Percentiles rank a stretch among this genome's conserved stretches.
phyloP scores from a whole-genome alignment of 169 alveolate genomes.

The Babesia bigemina region DNA sequence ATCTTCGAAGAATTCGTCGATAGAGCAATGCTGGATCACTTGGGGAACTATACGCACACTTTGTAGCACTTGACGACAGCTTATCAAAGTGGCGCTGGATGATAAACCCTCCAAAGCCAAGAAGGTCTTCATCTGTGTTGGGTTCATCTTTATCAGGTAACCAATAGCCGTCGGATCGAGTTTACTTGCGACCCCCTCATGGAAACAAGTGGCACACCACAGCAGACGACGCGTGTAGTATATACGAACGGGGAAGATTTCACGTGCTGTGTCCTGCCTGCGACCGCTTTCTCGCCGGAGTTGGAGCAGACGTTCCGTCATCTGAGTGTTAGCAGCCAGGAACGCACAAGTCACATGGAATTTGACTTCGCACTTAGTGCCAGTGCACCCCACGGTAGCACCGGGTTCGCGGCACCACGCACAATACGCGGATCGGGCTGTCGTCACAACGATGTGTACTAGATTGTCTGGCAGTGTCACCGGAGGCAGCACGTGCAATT shows the following conservation, averaged over 20 bases:
- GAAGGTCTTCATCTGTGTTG: slow-evolving; percentile 20
- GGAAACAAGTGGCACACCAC: slow-evolving; percentile 75
- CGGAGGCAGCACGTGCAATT: slow-evolving; percentile 61
- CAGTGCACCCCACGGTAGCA: slow-evolving; percentile 72
- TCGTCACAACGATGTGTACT: slow-evolving; percentile 59
- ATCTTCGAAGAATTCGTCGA: slow-evolving; percentile 12
- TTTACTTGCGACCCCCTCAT: slow-evolving; percentile 16
- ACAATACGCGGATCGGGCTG: slow-evolving; percentile 52
- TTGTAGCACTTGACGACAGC: slow-evolving; percentile 31
- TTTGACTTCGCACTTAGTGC: slow-evolving; percentile 61
- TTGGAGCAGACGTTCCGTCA: background rate
- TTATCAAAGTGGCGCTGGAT: slow-evolving; percentile 26
- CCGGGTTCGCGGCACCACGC: slow-evolving; percentile 65
- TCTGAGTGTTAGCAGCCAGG: slow-evolving; percentile 51
- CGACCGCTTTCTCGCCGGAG: slow-evolving; percentile 5
- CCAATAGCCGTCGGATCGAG: slow-evolving; percentile 14
- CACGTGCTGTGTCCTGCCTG: slow-evolving; percentile 31
- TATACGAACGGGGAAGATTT: slow-evolving; percentile 67
- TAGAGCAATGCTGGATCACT: slow-evolving; percentile 4
- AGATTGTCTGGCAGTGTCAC: slow-evolving; percentile 67
- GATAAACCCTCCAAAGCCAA: slow-evolving; percentile 49
- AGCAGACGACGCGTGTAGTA: slow-evolving; percentile 65
- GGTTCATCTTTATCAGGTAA: slow-evolving; percentile 3
- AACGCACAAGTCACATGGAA: slow-evolving; percentile 72
- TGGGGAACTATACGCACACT: slow-evolving; percentile 54